A percentile compares a stretch with the other conserved stretches of the same genome.
Evolutionary conservation across 306 rosid species (phyloP).

Genomic region (Begonia masoniana): DNA sequence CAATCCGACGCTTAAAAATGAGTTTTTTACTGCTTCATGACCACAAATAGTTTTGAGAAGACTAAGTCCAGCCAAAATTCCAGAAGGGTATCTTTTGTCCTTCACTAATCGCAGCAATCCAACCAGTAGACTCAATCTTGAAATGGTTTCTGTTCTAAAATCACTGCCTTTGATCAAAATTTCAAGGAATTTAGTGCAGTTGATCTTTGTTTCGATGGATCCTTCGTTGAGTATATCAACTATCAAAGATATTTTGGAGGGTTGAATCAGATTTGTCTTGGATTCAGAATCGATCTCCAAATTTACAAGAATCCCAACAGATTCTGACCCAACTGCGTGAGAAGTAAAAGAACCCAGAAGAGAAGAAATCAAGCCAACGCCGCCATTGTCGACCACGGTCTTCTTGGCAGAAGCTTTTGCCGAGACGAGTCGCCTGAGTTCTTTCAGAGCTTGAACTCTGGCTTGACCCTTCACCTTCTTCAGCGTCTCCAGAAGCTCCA

Average conservation of each 20-base stretch:
- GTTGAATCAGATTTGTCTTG: conserved; percentile 30
- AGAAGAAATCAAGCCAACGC: conserved; percentile 25
- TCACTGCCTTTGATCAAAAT: conserved; percentile 20
- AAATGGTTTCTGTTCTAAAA: conserved; percentile 12
- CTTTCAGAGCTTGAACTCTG: conserved; percentile 30
- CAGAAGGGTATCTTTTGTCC: conserved; percentile 32
- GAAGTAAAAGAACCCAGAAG: conserved; percentile 44
- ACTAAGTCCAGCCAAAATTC: conserved; percentile 26
- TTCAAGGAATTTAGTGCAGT: conserved; percentile 33
- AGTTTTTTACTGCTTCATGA: conserved; percentile 24
- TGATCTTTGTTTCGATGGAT: conserved; percentile 42
- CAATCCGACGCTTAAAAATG: conserved; percentile 26
- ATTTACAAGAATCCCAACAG: conserved; percentile 35
- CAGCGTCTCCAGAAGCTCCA: conserved; percentile 24
- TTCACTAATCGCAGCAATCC: conserved; percentile 40
- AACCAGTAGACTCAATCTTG: conserved; percentile 37
- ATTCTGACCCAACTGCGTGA: conserved; percentile 47
- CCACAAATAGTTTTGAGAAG: conserved; percentile 27
- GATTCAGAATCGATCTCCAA: conserved; percentile 26
- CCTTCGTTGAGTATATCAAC: conserved; percentile 52
- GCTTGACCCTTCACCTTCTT: conserved; percentile 41
- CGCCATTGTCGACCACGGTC: conserved; percentile 20
- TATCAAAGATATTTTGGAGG: conserved; percentile 27
- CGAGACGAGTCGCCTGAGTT: conserved; percentile 23
- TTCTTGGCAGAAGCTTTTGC: conserved; percentile 21